Base-by-base conservation (phyloP, 257 asterid species). In the Coffea eugenioides region DNA sequence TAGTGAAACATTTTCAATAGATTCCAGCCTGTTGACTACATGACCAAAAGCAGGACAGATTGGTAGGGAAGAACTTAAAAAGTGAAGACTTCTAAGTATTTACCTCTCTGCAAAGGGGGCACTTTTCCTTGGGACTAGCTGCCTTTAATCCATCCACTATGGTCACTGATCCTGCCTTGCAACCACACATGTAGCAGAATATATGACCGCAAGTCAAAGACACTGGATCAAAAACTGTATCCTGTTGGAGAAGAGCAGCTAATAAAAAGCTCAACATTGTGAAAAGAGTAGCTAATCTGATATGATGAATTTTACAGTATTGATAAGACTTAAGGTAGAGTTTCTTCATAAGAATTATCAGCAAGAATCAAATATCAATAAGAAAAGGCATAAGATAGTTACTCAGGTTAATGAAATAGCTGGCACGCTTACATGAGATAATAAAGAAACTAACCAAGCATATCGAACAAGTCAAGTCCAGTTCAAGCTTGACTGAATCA, bases 101-200 rank as follows among this genome's bases (percentile, higher is more conserved):
- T 87, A 91, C 99, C 96, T 92, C 97, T 72, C 99, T 94, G 86
- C 99, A 95, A 57, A 95, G 88, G 21, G 99, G 96, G 78, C 98
- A 95, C 80, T 90, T 95, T 80, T 82, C 84, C 27, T 82, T 77
- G 25, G 74, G 79, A 73, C 49, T 73, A 76, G 94, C 96, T 64
- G 89, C 90, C 82, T 85, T 79, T 14, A 95, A 86, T 45, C 98
- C 97, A 56, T 95, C 97, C n/a, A 95, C 93, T 51, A 91, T 70
- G 85, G 89, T 92, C 83, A 95, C 99, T 68, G 98, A 93, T 79
- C 91, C 96, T 72, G 97, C 90, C 86, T 95, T 93, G 87, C 99
- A 95, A 4, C 97, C 96, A 69, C 99, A 93, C 86, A 91, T 81
- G 90, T 86, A 93, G 85, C 99, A 93, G 84, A 91, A 93, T 78